A percentile compares a stretch with the other conserved stretches of the same genome.
Conservation (phyloP, 805 yeast species). For the Candida schatavii region DNA sequence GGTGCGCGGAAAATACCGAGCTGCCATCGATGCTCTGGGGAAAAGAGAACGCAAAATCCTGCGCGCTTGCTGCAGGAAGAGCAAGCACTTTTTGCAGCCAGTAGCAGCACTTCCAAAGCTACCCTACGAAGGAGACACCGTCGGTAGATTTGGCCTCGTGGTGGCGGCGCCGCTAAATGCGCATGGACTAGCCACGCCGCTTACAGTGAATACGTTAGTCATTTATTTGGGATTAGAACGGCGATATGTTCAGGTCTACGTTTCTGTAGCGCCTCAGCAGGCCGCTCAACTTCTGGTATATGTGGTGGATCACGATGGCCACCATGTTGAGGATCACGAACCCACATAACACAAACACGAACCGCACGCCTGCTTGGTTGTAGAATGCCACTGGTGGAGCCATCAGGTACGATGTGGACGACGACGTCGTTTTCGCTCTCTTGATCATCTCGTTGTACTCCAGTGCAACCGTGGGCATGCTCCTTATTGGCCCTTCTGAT, state of each 20-base stretch:
- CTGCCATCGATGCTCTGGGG: no score
- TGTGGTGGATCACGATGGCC: slow-evolving; percentile 38
- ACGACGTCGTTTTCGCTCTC: not conserved
- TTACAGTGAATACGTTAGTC: no score
- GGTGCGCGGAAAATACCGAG: no score
- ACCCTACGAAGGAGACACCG: no score
- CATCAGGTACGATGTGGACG: not conserved
- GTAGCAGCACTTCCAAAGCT: no score
- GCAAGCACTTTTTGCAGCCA: no score
- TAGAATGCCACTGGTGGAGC: slow-evolving; percentile 8
- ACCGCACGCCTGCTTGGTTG: slow-evolving; percentile 26
- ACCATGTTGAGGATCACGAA: slow-evolving; percentile 33
- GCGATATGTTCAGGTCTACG: slow-evolving; percentile 35
- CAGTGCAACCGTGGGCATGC: not conserved
- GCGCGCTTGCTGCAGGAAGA: no score
- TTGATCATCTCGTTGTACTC: slow-evolving; percentile 1
- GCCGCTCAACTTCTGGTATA: slow-evolving; percentile 27
- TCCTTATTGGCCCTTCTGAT: not conserved
- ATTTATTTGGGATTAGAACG: no score
- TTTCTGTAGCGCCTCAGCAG: slow-evolving; percentile 30
- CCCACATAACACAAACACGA: slow-evolving; percentile 33
- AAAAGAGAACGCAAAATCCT: no score
- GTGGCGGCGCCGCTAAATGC: no score
- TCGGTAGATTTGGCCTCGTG: no score
- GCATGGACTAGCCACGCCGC: no score